These are phyloP conservation scores for carrot (Daucus carota) DNA, from an alignment of 129 eudicot species.

Conservation along the genomic window DNA sequence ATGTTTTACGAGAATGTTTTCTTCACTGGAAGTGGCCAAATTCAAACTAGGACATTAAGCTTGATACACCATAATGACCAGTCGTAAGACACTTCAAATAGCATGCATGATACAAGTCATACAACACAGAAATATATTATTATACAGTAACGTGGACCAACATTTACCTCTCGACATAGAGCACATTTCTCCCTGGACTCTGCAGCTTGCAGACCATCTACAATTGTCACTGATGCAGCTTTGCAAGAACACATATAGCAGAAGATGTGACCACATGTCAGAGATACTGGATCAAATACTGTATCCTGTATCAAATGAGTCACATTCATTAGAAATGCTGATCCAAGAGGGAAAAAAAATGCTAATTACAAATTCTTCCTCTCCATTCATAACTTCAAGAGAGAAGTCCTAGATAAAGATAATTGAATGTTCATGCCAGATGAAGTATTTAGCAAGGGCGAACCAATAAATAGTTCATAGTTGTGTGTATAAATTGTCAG, in stretches of 20 bases:
- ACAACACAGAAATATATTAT: neutral
- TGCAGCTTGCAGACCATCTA: constrained; percentile 66
- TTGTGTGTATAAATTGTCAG: neutral
- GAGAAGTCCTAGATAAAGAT: neutral
- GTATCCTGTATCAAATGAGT: constrained; percentile 52
- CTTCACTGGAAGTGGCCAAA: neutral
- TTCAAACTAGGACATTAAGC: neutral
- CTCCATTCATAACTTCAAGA: neutral
- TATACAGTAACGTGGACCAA: neutral
- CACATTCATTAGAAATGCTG: neutral
- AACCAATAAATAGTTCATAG: neutral
- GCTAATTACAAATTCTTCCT: neutral
- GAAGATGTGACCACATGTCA: constrained; percentile 84
- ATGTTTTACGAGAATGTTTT: neutral
- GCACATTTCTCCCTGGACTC: constrained; percentile 57
- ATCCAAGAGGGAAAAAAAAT: neutral
- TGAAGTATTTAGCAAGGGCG: neutral
- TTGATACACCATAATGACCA: neutral
- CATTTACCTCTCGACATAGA: constrained; percentile 67
- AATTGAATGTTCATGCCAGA: neutral
- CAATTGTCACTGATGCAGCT: constrained; percentile 74
- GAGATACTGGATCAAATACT: constrained; percentile 80
- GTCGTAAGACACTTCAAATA: neutral
- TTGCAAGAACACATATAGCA: constrained; percentile 92
- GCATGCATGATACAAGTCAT: neutral